A percentile compares a stretch with the other conserved stretches of the same genome.
Evolutionary conservation across 306 rosid genomes (phyloP).

Genomic region (Vigna nakashimae): DNA sequence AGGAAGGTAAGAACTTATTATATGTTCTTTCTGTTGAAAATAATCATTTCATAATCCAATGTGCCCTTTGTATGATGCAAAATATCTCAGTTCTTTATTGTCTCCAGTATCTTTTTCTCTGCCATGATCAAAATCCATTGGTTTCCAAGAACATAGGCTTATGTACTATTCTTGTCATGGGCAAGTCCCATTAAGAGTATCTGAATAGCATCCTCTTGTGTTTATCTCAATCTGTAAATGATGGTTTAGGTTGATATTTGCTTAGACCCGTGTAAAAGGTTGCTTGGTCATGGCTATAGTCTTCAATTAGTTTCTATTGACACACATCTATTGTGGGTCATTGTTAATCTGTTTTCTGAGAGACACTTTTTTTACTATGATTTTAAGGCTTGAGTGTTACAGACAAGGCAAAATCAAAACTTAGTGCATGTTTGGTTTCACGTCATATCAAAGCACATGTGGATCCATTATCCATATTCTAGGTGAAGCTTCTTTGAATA

Average conservation of each 20-base stretch:
- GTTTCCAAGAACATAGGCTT: constrained; percentile 44
- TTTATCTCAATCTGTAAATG: constrained; percentile 44
- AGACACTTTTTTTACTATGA: constrained; percentile 4
- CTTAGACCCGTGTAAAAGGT: constrained; percentile 34
- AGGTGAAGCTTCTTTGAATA: too few relatives aligned
- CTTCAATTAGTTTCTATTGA: constrained; percentile 27
- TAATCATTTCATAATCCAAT: constrained; percentile 30
- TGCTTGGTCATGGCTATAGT: constrained; percentile 5
- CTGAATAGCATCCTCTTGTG: constrained; percentile 31
- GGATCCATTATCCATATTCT: too few relatives aligned
- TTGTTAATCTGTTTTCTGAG: constrained; percentile 21
- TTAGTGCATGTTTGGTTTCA: too few relatives aligned
- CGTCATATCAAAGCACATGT: too few relatives aligned
- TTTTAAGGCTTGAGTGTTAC: constrained; percentile 27
- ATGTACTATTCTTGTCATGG: constrained; percentile 43
- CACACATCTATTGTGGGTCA: not conserved
- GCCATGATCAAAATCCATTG: constrained; percentile 19
- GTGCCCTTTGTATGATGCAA: constrained; percentile 37
- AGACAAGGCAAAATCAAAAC: constrained; percentile 21
- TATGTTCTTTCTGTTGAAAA: constrained; percentile 31
- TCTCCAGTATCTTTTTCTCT: constrained; percentile 23
- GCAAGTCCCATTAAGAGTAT: constrained; percentile 44
- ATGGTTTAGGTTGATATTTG: constrained; percentile 39
- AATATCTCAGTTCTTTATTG: constrained; percentile 2
- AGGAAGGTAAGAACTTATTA: constrained; percentile 71